Evolutionary conservation across 2,329 filamentous ascomycete genomes (phyloP).

Genomic region (Cryphonectria carpinicola): DNA sequence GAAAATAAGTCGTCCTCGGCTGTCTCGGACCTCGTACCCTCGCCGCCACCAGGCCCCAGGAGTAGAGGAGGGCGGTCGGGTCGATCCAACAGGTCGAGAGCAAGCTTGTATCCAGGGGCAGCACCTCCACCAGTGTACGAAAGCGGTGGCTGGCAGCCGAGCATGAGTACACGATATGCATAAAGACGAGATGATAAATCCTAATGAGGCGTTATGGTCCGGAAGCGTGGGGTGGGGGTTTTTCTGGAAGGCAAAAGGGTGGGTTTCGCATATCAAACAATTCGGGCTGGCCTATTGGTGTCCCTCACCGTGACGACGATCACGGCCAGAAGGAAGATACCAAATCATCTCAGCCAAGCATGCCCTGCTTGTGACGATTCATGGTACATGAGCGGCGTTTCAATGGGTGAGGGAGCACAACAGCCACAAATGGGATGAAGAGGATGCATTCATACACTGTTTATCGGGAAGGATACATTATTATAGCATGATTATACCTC

Average conservation of each 20-base stretch:
- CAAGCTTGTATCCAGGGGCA: not conserved
- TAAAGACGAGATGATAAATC: not conserved
- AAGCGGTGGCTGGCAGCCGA: slow-evolving; percentile 12
- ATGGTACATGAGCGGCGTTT: slow-evolving; percentile 23
- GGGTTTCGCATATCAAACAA: not conserved
- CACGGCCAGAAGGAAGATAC: not conserved
- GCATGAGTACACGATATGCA: slow-evolving; percentile 20
- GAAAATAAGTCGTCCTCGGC: slow-evolving; percentile 3
- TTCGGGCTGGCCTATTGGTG: not conserved
- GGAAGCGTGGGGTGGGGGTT: not conserved
- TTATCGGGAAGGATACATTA: not conserved
- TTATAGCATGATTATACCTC: not conserved
- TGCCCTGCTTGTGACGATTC: not conserved
- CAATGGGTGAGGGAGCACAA: not conserved
- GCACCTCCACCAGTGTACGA: slow-evolving; percentile 31
- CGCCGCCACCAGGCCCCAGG: slow-evolving; percentile 25
- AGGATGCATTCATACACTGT: not conserved
- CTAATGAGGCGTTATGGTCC: not conserved
- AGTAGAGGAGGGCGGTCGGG: slow-evolving; percentile 5
- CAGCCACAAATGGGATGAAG: not conserved
- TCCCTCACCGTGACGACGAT: not conserved
- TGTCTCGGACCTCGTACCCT: slow-evolving; percentile 13
- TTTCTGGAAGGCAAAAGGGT: not conserved
- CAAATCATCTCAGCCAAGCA: not conserved
- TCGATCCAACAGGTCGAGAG: slow-evolving; percentile 1